Percentiles rank a stretch among this genome's conserved stretches.
Conservation (phyloP, 305 asterid genomes). For the Monarda citriodora region DNA sequence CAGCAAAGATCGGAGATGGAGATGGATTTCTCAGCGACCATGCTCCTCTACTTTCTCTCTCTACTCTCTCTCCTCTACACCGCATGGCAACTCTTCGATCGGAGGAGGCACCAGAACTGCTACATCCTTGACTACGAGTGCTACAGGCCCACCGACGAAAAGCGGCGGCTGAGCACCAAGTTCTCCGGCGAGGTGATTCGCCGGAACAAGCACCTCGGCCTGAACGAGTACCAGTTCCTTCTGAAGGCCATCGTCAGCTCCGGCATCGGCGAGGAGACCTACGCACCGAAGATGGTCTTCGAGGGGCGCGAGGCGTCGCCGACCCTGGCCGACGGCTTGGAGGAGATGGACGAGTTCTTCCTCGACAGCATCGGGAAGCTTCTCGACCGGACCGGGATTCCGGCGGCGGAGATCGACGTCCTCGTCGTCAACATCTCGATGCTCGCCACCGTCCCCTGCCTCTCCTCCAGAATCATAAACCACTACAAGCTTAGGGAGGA, state of each 20-base stretch:
- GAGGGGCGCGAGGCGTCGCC: constrained; percentile 65
- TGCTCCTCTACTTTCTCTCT: constrained; percentile 34
- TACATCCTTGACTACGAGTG: constrained; percentile 85
- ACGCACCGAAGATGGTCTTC: constrained; percentile 76
- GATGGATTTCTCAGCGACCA: constrained; percentile 38
- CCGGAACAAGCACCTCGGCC: constrained; percentile 74
- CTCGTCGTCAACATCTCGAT: constrained; percentile 80
- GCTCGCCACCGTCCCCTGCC: constrained; percentile 60
- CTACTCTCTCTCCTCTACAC: constrained; percentile 35
- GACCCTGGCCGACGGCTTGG: constrained; percentile 46
- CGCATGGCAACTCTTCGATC: constrained; percentile 25
- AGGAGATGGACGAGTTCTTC: constrained; percentile 83
- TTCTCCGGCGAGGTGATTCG: constrained; percentile 60
- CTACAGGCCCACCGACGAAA: constrained; percentile 52
- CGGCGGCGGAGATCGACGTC: constrained; percentile 61
- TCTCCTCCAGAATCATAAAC: constrained; percentile 60
- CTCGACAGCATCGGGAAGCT: constrained; percentile 39
- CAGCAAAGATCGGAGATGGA: constrained; percentile 29
- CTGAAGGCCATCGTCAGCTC: constrained; percentile 86
- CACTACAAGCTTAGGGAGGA: constrained; percentile 57
- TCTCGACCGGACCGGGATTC: constrained; percentile 37
- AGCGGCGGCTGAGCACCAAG: constrained; percentile 57
- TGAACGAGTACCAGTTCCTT: constrained; percentile 74
- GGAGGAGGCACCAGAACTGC: constrained; percentile 42
- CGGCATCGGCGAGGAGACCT: constrained; percentile 94